Base-by-base conservation (phyloP, 768 basidiomycete species). In the Sutorius australiensis region DNA sequence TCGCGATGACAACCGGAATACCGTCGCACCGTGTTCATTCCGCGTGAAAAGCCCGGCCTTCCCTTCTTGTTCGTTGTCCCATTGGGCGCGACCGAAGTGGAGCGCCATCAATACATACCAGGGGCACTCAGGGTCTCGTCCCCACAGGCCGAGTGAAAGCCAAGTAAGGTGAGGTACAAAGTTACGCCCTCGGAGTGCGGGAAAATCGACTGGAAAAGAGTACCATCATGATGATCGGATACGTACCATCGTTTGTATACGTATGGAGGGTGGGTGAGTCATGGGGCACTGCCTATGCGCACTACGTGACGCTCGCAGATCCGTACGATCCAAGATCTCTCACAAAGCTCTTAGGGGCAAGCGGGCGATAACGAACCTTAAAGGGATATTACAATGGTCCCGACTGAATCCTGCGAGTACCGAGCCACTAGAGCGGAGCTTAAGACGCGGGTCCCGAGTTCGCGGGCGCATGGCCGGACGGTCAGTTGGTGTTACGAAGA, bases 1-100 rank as follows among this genome's bases (percentile, higher is more conserved):
- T 68, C 48, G 55, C 58, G 67, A 68, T 68, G 67, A 52, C 65
- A 66, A 61, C 67, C 66, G 50, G 67, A 69, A 44, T 46, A 50
- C 53, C 48, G 44, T 61, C 50, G 24, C 38, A n/a, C 47, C 56
- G 49, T 45, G 45, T 77, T 74, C 54, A 8, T 42, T n/a, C 67
- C 73, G 5, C 71, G 65, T 21, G 71, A 70, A 54, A 64, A 48
- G 9, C 67, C 37, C 68, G 46, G 11, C 70, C 47, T 40, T 27
- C 45, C 19, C 46, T 38, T 39, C 21, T 10, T 27, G 50, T 30
- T 37, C 34, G 46, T 53, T n/a, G 45, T 43, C 33, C 32, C 24
- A 33, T 32, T 34, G 38, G 43, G 41, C 37, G 32, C 45, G 17
- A 38, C 46, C 36, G n/a, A 48, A 38, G 17, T n/a, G 37, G 46